Base-by-base conservation (phyloP, 805 yeast genomes). In the Candida maltosa region DNA sequence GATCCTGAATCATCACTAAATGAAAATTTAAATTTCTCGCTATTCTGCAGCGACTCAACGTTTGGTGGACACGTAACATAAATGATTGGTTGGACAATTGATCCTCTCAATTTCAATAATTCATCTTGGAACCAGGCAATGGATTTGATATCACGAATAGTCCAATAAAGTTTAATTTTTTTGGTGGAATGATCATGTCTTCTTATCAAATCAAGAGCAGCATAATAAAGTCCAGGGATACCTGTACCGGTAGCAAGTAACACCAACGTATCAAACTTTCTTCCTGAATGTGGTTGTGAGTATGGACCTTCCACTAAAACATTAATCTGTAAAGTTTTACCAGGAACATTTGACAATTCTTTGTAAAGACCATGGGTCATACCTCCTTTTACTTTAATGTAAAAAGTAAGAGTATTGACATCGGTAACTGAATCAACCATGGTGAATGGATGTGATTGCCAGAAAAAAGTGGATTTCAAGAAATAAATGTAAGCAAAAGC, bases 301-400 rank as follows among this genome's bases (percentile, higher is more conserved):
- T 64, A 66, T 4, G 71, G 70, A 4, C 72, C 71, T 41, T 66
- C 71, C 16, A 65, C 55, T 9, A 48, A 31, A 17, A 59, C 52
- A 41, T 54, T 61, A 35, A 64, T 53, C 44, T 53, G 55, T 5
- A 48, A 41, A 7, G 41, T 32, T 19, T 48, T 45, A 15, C 56
- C 63, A 2, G 65, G 62, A 26, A 44, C 36, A n/a, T 35, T 44
- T 26, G 35, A 27, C 37, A 63, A 49, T 18, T 51, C 42, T 35
- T 52, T 49, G 39, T 44, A 51, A 15, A 63, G 46, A 1, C 54
- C 48, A 38, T 60, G 57, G 2, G 83, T 76, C 40, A 75, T 56
- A 3, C 85, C 86, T 9, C 67, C 66, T 44, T 78, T 73, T 4
- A 73, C 72, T 48, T 72, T 71, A 31, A 76, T 59, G 34, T 66